Evolutionary conservation across 306 rosid genomes (phyloP).

Genomic region (Pyrus betulifolia): DNA sequence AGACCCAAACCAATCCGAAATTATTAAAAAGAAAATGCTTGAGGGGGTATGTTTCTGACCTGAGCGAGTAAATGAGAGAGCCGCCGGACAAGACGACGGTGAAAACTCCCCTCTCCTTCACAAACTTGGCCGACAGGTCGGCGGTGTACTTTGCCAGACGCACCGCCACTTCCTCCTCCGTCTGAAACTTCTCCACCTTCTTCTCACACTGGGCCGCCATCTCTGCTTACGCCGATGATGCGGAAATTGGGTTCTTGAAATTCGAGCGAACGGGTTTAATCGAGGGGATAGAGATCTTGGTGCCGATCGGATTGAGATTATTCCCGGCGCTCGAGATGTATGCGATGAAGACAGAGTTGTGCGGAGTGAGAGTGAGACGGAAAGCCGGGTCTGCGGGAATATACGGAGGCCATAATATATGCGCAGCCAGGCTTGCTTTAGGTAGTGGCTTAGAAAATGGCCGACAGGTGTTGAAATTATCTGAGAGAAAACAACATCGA

Average conservation of each 20-base stretch:
- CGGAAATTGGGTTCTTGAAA: neutral
- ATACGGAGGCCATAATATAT: slow-evolving; percentile 5
- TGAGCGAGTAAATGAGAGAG: slow-evolving; percentile 56
- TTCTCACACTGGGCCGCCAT: slow-evolving; percentile 22
- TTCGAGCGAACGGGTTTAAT: neutral
- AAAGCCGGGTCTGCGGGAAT: neutral
- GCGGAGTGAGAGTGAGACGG: slow-evolving; percentile 33
- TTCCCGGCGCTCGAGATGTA: slow-evolving; percentile 5
- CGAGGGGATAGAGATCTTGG: neutral
- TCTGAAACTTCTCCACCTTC: slow-evolving; percentile 50
- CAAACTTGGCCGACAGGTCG: slow-evolving; percentile 56
- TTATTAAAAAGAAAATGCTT: neutral
- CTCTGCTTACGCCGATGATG: slow-evolving; percentile 15
- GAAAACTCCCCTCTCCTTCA: slow-evolving; percentile 46
- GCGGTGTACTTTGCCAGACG: slow-evolving; percentile 63
- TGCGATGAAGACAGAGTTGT: slow-evolving; percentile 4
- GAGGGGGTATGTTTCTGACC: slow-evolving; percentile 19
- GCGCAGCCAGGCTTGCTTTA: neutral
- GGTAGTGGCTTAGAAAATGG: neutral
- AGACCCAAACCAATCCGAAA: neutral
- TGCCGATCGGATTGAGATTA: slow-evolving; percentile 8
- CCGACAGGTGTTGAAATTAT: too few species aligned
- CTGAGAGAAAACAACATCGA: too few species aligned
- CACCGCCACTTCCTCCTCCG: slow-evolving; percentile 54
- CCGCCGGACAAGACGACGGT: slow-evolving; percentile 70